Evolutionary conservation across 495 filamentous ascomycete genomes (phyloP), one percentile per base, ranked within the genome.

Genomic region (Penicillium pulvis): DNA sequence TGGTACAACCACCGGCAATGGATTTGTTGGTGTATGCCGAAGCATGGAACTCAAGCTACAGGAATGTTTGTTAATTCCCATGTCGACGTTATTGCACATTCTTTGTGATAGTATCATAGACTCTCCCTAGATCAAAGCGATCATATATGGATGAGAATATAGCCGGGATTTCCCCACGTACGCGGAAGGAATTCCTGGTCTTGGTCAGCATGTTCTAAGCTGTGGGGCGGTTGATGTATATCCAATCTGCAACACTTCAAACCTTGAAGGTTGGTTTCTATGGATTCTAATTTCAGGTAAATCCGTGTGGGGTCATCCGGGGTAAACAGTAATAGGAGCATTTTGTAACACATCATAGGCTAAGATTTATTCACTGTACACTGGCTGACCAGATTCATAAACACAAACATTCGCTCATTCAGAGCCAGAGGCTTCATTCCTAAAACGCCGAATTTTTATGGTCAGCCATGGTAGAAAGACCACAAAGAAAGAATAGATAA

Each of bases 161-260:
- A 66, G 19, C 63, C 60, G 60, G 28, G 39, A n/a, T n/a, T 44
- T 36, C 46, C 28, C 48, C 52, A 54, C 48, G 35, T 39, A 28
- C 52, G 24, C 56, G 50, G 50, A 64, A 59, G 19, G 3, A 20
- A 55, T 55, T 58, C 39, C 50, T 54, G 4, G 20, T 54, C 54
- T 66, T 66, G 60, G 63, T 66, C 63, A 66, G 54, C 63, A 51
- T 57, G 39, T 41, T 50, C 57, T 66, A 63, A 66, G 63, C 63
- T 43, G 57, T 60, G 43, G 53, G 49, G 49, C 24, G 57, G 49
- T 53, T 45, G 50, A 60, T 53, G 50, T 63, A 59, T 63, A 63
- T 63, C 60, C 60, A 56, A 23, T 23, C 12, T 36, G 33, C 33
- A 36, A 36, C 9, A 36, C 12, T 23, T 36, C 4, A 69, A 23